Evolutionary conservation across 352 stramenopile genomes (phyloP).

Genomic region (Globisporangium recalcitrans): DNA sequence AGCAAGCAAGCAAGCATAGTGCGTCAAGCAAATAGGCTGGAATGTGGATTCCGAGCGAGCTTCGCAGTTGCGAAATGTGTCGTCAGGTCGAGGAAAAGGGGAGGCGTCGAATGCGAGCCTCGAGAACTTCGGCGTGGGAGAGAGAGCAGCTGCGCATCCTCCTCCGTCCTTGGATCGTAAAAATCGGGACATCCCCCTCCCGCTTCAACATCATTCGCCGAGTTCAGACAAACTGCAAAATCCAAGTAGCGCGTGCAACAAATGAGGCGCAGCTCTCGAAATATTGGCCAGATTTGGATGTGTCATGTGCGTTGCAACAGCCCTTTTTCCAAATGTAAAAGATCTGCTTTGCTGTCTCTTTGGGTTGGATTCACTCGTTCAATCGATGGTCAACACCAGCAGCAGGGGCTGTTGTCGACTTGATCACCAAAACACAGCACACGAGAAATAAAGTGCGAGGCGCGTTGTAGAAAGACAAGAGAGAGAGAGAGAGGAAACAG

Average conservation of each 20-base stretch:
- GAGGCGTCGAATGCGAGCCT: neutral
- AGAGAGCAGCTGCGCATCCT: neutral
- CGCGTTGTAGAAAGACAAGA: neutral
- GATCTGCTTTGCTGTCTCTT: neutral
- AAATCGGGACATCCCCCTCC: neutral
- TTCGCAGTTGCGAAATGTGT: neutral
- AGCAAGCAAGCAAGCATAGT: neutral
- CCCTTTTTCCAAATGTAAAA: neutral
- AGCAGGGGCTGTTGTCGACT: neutral
- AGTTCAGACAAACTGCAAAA: too few species aligned
- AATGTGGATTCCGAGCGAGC: neutral
- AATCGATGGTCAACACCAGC: neutral
- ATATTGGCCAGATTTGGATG: neutral
- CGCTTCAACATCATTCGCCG: constrained; percentile 1
- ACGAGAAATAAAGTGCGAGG: neutral
- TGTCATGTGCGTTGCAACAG: neutral
- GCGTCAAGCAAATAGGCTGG: neutral
- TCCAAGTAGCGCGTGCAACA: too few species aligned
- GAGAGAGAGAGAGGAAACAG: neutral
- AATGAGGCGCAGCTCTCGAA: too few species aligned
- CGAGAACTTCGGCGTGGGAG: constrained; percentile 1
- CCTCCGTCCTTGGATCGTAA: neutral
- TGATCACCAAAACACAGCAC: neutral
- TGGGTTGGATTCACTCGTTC: neutral
- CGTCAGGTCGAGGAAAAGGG: constrained; percentile 6